Conservation (phyloP, 2,329 filamentous ascomycete genomes). For the Cercospora canescens region DNA sequence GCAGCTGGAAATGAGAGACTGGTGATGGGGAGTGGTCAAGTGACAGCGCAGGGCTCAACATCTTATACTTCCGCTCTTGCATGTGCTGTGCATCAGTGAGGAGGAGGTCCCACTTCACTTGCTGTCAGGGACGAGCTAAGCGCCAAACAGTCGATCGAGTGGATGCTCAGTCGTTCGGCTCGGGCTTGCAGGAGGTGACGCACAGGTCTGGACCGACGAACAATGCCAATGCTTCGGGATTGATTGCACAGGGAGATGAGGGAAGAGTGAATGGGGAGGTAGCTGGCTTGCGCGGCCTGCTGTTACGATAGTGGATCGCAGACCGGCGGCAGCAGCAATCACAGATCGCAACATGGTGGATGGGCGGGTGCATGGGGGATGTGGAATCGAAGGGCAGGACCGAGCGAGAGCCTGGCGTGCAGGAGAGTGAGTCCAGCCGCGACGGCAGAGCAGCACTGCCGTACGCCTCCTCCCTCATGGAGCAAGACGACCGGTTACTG, state of each 20-base stretch:
- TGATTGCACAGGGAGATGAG: background rate
- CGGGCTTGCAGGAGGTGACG: background rate
- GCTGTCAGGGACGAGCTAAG: background rate
- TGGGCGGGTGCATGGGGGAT: background rate
- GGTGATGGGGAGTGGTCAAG: background rate
- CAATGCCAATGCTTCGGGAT: background rate
- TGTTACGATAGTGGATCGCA: background rate
- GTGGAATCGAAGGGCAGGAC: background rate
- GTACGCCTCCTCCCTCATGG: background rate
- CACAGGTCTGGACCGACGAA: background rate
- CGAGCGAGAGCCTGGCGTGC: background rate
- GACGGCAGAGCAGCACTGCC: background rate
- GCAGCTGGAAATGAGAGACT: background rate
- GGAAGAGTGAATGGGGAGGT: background rate
- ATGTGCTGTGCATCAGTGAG: background rate
- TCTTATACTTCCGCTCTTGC: background rate
- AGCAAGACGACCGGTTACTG: background rate
- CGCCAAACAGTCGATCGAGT: conserved; percentile 1
- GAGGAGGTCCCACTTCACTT: background rate
- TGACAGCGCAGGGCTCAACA: background rate
- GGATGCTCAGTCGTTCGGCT: background rate
- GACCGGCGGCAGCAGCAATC: background rate
- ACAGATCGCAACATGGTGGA: background rate
- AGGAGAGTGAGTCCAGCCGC: background rate
- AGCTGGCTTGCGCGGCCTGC: conserved; percentile 1